Conservation (phyloP, 1,139 yeast species). For the Blastobotrys apis region DNA sequence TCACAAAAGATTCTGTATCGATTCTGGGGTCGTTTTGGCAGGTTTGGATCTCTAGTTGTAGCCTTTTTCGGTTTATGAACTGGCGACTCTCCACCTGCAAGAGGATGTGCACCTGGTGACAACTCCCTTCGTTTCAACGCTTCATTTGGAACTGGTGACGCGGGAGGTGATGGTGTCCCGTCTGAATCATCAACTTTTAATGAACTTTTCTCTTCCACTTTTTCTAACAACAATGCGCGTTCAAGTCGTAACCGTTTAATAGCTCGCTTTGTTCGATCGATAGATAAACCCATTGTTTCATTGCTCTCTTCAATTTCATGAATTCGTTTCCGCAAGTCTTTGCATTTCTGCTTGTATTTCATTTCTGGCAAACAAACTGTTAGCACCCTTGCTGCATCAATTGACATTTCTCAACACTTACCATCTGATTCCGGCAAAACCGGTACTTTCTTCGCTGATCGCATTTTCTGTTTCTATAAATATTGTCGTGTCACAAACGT, state of each 20-base stretch:
- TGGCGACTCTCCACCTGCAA: slow-evolving; percentile 8
- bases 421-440: slow-evolving; percentile 15
- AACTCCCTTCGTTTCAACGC: slow-evolving; percentile 11
- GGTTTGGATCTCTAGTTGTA: slow-evolving; percentile 62
- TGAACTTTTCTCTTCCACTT: slow-evolving; percentile 52
- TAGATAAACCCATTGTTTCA: slow-evolving; percentile 71
- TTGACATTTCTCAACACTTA: not conserved
- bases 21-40: slow-evolving; percentile 86
- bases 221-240: slow-evolving; percentile 72
- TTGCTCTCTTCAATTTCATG: slow-evolving; percentile 74
- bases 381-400: too few species aligned
- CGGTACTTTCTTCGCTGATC: slow-evolving; percentile 6
- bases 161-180: slow-evolving; percentile 34
- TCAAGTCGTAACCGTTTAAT: slow-evolving; percentile 79
- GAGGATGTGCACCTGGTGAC: slow-evolving; percentile 12
- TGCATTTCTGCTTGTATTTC: slow-evolving; percentile 55
- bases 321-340: slow-evolving; percentile 67
- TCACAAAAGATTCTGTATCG: slow-evolving; percentile 88
- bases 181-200: slow-evolving; percentile 29
- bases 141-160: slow-evolving; percentile 25
- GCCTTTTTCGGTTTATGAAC: slow-evolving; percentile 8
- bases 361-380: slow-evolving; percentile 27
- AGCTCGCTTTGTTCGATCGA: slow-evolving; percentile 71
- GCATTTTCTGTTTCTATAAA: too few species aligned
- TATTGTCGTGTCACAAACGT: too few species aligned